phyloP scores from a whole-genome alignment of 225 moss, liverwort and hornwort species.

The Rhytidiadelphus loreus region DNA sequence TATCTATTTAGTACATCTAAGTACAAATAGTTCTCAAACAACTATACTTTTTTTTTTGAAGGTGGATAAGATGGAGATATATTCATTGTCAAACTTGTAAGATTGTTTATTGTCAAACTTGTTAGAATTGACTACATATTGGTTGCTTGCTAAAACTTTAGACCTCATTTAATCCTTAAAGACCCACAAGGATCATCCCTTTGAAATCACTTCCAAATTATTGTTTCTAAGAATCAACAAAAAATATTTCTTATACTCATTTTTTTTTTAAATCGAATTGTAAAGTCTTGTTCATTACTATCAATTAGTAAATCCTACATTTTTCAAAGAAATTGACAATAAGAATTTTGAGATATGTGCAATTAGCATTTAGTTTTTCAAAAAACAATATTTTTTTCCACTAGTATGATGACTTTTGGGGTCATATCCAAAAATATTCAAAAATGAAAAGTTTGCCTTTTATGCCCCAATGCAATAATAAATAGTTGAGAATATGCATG shows the following conservation, averaged over 20 bases:
- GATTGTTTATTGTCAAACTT: not conserved
- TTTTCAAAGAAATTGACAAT: not conserved
- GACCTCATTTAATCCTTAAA: not conserved
- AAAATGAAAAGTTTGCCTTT: not conserved
- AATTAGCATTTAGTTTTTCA: not conserved
- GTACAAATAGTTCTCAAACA: no score
- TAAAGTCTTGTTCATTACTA: not conserved
- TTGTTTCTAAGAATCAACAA: not conserved
- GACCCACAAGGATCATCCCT: accelerated
- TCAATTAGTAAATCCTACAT: not conserved
- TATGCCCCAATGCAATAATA: not conserved
- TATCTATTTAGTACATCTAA: not conserved
- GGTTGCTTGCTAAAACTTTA: accelerated
- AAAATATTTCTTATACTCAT: not conserved
- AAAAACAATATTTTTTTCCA: not conserved
- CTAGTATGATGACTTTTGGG: not conserved
- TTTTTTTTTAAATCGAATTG: no score
- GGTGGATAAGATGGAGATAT: not conserved
- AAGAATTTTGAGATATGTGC: accelerated
- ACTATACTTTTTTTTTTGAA: not conserved
- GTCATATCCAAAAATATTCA: not conserved
- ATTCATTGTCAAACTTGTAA: not conserved
- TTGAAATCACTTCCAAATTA: accelerated
- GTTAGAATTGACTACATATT: not conserved
- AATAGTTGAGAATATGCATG: not conserved